These are phyloP conservation scores for Phlyctochytrium bullatum DNA, from an alignment of 192 early-diverging fungal genomes.

Conservation along the genomic window DNA sequence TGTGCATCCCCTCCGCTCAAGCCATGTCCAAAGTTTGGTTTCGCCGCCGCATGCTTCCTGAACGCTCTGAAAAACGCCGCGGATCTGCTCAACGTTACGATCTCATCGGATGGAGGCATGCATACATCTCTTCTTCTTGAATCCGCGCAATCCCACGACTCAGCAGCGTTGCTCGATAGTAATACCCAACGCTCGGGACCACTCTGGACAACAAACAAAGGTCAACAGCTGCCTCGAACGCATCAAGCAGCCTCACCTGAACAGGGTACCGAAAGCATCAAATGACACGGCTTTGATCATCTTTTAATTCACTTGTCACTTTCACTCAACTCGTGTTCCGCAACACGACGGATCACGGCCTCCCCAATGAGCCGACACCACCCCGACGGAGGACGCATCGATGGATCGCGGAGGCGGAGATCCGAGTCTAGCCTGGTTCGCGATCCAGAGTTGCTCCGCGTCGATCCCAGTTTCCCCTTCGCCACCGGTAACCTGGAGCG, in stretches of 20 bases:
- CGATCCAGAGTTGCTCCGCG: too few species aligned
- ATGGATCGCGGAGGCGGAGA: too few species aligned
- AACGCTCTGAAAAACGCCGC: conserved; percentile 2
- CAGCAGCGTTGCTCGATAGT: background rate
- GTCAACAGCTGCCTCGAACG: background rate
- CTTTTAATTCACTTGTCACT: too few species aligned
- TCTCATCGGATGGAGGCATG: background rate
- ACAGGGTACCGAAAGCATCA: background rate
- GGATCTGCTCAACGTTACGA: background rate
- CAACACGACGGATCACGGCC: background rate
- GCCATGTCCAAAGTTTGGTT: background rate
- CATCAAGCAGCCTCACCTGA: too few species aligned
- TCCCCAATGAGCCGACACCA: background rate
- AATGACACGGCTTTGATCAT: background rate
- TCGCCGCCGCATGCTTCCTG: background rate
- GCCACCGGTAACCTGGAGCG: background rate
- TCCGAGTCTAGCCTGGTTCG: too few species aligned
- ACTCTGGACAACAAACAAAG: background rate
- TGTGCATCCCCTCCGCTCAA: background rate
- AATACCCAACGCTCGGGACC: background rate
- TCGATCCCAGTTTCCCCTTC: background rate
- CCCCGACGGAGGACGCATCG: background rate
- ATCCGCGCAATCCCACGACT: background rate
- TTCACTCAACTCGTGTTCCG: background rate
- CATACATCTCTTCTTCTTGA: background rate